phyloP scores from a whole-genome alignment of 257 asterid species.

The Nicotiana paniculata region DNA sequence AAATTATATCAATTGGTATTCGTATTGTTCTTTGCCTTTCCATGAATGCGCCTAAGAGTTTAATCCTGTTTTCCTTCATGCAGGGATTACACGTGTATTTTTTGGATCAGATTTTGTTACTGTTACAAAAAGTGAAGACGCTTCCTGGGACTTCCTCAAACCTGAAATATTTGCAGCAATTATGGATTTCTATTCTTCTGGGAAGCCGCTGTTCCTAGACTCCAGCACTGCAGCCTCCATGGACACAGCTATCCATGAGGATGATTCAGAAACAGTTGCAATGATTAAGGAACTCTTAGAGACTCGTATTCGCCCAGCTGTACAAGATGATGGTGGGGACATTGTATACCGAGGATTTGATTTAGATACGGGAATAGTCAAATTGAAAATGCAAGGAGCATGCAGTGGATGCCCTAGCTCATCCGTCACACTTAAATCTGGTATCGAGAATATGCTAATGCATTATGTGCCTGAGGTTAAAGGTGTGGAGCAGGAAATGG shows the following conservation, averaged over 20 bases:
- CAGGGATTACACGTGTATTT: constrained; percentile 83
- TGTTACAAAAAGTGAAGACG: constrained; percentile 76
- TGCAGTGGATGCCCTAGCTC: constrained; percentile 99
- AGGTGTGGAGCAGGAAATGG: constrained; percentile 81
- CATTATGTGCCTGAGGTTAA: constrained; percentile 93
- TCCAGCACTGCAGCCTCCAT: constrained; percentile 55
- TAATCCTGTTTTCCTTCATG: background rate
- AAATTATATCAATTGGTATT: background rate
- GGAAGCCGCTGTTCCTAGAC: constrained; percentile 72
- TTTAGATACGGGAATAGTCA: constrained; percentile 67
- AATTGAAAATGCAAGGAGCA: constrained; percentile 97
- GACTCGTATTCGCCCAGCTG: constrained; percentile 93
- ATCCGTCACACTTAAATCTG: constrained; percentile 85
- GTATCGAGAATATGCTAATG: constrained; percentile 97
- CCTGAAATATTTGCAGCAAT: constrained; percentile 91
- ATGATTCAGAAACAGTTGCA: constrained; percentile 95
- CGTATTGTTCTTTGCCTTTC: background rate
- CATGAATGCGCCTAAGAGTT: background rate
- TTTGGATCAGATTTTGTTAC: constrained; percentile 87
- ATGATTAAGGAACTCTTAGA: constrained; percentile 94
- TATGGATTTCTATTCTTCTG: constrained; percentile 85
- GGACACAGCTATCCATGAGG: constrained; percentile 88
- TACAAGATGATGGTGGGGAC: constrained; percentile 98
- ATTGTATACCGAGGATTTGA: constrained; percentile 75
- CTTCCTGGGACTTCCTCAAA: constrained; percentile 79